Conservation (phyloP, 352 stramenopile genomes). For the Plasmopara halstedii region DNA sequence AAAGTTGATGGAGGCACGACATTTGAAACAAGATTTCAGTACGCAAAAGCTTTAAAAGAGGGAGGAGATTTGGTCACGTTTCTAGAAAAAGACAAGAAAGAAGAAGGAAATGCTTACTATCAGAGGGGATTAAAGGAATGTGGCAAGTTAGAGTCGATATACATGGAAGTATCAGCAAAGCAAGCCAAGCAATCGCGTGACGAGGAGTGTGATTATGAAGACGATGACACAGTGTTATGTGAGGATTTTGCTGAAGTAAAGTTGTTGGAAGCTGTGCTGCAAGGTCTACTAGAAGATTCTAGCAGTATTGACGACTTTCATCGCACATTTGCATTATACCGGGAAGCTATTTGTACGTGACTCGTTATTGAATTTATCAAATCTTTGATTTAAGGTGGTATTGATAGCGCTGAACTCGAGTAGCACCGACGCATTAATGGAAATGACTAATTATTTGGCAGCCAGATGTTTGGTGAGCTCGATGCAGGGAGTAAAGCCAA, state of each 20-base stretch:
- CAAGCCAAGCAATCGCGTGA: neutral
- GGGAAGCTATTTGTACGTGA: constrained; percentile 36
- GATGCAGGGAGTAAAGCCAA: constrained; percentile 7
- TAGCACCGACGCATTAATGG: constrained; percentile 60
- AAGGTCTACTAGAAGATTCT: constrained; percentile 11
- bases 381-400: too few relatives aligned
- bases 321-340: constrained; percentile 47
- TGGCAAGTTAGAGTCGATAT: constrained; percentile 30
- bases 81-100: constrained; percentile 22
- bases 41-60: constrained; percentile 54
- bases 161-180: constrained; percentile 19
- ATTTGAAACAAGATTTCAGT: constrained; percentile 79
- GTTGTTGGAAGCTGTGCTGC: constrained; percentile 57
- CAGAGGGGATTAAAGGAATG: constrained; percentile 24
- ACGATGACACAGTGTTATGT: constrained; percentile 37
- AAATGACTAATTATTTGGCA: constrained; percentile 62
- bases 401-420: constrained; percentile 34
- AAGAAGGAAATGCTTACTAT: constrained; percentile 14
- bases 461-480: constrained; percentile 26
- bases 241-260: constrained; percentile 40
- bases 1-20: constrained; percentile 75
- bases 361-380: neutral
- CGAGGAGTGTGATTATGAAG: constrained; percentile 2
- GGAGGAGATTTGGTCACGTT: constrained; percentile 44
- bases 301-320: constrained; percentile 27